Evolutionary conservation across 2,329 filamentous ascomycete species (phyloP).

Genomic region (Didymellaceae sp.): DNA sequence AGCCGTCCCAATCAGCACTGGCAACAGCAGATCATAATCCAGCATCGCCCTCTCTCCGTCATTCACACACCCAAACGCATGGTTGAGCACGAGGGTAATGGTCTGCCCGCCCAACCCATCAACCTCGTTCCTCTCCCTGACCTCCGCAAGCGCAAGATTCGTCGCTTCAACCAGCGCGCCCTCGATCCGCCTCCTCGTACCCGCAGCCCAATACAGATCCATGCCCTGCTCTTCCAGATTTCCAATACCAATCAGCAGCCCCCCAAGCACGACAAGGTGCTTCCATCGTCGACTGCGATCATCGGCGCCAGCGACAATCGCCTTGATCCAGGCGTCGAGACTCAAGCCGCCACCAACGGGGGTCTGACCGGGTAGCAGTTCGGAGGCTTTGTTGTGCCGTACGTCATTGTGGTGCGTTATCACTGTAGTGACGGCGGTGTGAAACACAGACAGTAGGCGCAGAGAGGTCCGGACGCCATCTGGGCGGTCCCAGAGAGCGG

Average conservation of each 20-base stretch:
- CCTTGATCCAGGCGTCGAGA: conserved; percentile 64
- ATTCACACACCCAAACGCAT: conserved; percentile 75
- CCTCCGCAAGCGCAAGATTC: conserved; percentile 73
- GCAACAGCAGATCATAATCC: conserved; percentile 72
- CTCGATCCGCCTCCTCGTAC: conserved; percentile 72
- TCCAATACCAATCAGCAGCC: conserved; percentile 76
- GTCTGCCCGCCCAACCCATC: conserved; percentile 56
- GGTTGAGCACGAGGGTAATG: conserved; percentile 75
- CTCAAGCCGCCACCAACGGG: conserved; percentile 55
- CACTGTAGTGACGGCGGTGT: conserved; percentile 67
- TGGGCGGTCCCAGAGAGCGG: conserved; percentile 71
- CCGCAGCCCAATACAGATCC: conserved; percentile 65
- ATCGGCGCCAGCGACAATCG: conserved; percentile 65
- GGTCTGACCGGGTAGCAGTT: conserved; percentile 38
- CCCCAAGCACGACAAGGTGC: conserved; percentile 80
- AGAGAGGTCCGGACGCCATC: conserved; percentile 68
- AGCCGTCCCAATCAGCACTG: conserved; percentile 70
- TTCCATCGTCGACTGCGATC: conserved; percentile 75
- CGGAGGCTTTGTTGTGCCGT: conserved; percentile 34
- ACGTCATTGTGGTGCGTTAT: conserved; percentile 56
- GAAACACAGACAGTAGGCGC: conserved; percentile 73
- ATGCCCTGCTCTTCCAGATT: conserved; percentile 53
- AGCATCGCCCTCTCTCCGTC: conserved; percentile 64
- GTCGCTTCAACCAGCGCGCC: conserved; percentile 74
- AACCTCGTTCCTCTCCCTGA: conserved; percentile 57